Conservation (phyloP, 2,329 filamentous ascomycete genomes). For the Fusarium pilosicola region DNA sequence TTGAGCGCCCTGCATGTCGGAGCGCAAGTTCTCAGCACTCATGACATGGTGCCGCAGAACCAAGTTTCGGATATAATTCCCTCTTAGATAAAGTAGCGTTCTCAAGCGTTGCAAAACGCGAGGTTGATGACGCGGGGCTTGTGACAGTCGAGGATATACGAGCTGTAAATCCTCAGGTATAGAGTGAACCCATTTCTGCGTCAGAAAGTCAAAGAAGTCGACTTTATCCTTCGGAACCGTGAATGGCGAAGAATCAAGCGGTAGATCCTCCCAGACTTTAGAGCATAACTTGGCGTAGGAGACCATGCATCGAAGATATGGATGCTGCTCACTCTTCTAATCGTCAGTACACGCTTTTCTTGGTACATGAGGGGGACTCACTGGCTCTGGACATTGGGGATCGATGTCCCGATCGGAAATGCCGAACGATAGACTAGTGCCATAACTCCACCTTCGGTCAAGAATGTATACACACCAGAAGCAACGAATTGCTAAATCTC, state of each 20-base stretch:
- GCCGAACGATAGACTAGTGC: constrained; percentile 2
- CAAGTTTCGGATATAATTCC: not conserved
- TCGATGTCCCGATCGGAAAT: constrained; percentile 10
- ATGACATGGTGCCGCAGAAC: not conserved
- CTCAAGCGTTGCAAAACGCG: not conserved
- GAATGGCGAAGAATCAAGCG: not conserved
- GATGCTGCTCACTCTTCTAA: not conserved
- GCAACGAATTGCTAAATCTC: constrained; percentile 2
- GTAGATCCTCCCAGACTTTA: constrained; percentile 9
- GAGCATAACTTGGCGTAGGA: not conserved
- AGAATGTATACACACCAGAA: constrained; percentile 16
- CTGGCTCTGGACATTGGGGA: not conserved
- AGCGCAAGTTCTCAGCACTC: not conserved
- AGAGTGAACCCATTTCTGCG: constrained; percentile 12
- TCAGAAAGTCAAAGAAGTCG: constrained; percentile 8
- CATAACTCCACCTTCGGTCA: constrained; percentile 4
- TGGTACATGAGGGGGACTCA: not conserved
- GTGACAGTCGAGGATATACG: constrained; percentile 6
- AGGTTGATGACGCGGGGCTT: constrained; percentile 1
- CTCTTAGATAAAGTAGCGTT: constrained; percentile 1
- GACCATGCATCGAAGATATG: constrained; percentile 7
- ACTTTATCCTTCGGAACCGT: constrained; percentile 3
- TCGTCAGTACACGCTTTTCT: fast-evolving
- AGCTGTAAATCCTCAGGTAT: constrained; percentile 7
- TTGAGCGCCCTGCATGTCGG: not conserved